These are phyloP conservation scores for Sugiyamaella lignohabitans DNA, from an alignment of 805 yeast species.

Conservation along the genomic window DNA sequence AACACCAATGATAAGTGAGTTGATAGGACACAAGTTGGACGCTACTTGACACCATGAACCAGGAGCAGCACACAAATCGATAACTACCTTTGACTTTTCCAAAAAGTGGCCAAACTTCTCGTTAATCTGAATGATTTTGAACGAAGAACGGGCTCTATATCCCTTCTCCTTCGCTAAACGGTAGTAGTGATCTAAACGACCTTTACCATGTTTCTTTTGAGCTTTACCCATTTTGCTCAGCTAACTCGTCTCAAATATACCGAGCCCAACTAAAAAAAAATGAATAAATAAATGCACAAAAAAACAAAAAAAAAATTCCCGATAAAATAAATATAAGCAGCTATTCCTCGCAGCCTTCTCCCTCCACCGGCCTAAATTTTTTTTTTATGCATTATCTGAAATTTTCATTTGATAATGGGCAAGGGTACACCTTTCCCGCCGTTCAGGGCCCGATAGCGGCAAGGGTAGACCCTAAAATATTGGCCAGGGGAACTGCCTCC, in stretches of 20 bases:
- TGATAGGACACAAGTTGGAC: conserved; percentile 82
- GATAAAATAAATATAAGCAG: no score
- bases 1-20: conserved; percentile 94
- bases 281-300: not conserved
- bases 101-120: conserved; percentile 94
- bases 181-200: conserved; percentile 98
- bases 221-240: conserved; percentile 92
- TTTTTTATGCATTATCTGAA: no score
- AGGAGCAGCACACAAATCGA: conserved; percentile 98
- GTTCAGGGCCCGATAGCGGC: no score
- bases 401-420: no score
- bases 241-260: no score
- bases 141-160: conserved; percentile 97
- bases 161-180: conserved; percentile 96
- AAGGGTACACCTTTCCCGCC: no score
- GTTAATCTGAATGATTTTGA: conserved; percentile 89
- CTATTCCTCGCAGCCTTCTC: no score
- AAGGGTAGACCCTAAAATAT: no score
- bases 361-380: no score
- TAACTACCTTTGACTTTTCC: conserved; percentile 90
- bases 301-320: no score
- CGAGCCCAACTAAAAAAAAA: not conserved
- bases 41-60: conserved; percentile 99
- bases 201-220: conserved; percentile 93
- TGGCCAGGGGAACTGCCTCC: no score